Evolutionary conservation across 169 alveolate genomes (phyloP).

Genomic region (Theileria luwenshuni): DNA sequence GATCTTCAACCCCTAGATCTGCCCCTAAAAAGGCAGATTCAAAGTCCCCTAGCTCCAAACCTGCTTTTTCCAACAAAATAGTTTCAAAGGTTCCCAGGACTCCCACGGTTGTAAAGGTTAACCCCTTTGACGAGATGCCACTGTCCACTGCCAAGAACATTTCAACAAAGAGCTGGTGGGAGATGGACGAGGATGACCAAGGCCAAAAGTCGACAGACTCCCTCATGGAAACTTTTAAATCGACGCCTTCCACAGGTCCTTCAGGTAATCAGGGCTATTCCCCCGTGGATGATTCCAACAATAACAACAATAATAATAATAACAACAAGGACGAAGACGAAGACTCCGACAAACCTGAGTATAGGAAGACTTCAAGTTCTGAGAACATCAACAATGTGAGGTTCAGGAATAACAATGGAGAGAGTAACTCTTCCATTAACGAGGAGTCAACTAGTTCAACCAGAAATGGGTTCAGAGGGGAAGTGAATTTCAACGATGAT

Average conservation of each 20-base stretch:
- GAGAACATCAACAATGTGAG: neutral
- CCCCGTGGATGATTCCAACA: neutral
- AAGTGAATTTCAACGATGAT: too few species aligned
- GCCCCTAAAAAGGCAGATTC: constrained; percentile 1
- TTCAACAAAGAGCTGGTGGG: constrained; percentile 53
- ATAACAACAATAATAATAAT: neutral
- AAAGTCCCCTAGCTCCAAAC: neutral
- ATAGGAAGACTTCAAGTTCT: neutral
- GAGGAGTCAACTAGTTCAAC: too few species aligned
- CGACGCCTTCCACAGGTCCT: too few species aligned
- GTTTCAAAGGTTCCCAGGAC: too few species aligned
- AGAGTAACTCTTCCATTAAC: neutral
- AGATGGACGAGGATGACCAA: constrained; percentile 4
- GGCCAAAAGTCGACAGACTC: too few species aligned
- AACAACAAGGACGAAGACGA: neutral
- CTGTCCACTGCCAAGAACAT: constrained; percentile 14
- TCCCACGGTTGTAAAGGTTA: constrained; percentile 6
- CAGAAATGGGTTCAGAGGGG: too few species aligned
- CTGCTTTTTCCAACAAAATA: too few species aligned
- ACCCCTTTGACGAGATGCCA: constrained; percentile 23
- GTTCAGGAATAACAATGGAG: neutral
- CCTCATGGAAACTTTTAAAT: too few species aligned
- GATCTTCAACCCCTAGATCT: too few species aligned
- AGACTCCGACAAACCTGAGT: neutral
- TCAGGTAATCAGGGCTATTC: neutral